Evolutionary conservation across 768 basidiomycete species (phyloP).

Genomic region (Lyophyllum semitale): DNA sequence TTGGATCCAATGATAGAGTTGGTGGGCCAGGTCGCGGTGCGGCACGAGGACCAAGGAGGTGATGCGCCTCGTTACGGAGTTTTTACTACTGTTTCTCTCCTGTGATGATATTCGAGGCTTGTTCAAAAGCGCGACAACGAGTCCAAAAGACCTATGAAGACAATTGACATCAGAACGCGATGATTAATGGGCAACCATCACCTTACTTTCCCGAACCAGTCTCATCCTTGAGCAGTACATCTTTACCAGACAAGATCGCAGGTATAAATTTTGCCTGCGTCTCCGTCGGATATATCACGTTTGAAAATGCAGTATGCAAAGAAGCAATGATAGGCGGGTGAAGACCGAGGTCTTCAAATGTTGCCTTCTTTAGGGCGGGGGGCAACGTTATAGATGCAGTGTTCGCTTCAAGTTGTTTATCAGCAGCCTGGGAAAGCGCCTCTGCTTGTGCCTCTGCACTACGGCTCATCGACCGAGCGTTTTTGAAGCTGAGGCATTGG

Average conservation of each 20-base stretch:
- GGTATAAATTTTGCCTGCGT: constrained; percentile 64
- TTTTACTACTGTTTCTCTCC: constrained; percentile 21
- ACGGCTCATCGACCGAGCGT: constrained; percentile 24
- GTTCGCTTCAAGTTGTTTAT: background rate
- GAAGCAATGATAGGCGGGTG: constrained; percentile 48
- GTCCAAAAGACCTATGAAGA: constrained; percentile 64
- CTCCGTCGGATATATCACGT: constrained; percentile 55
- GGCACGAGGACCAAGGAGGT: constrained; percentile 69
- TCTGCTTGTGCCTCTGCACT: constrained; percentile 23
- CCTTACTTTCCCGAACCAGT: constrained; percentile 84
- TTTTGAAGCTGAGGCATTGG: constrained; percentile 4
- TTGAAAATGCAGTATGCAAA: constrained; percentile 61
- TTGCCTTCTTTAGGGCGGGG: background rate
- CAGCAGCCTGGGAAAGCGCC: background rate
- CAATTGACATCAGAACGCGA: constrained; percentile 1
- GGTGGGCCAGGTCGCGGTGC: constrained; percentile 71
- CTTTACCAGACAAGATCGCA: constrained; percentile 54
- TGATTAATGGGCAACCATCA: constrained; percentile 1
- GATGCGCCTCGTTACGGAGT: constrained; percentile 30
- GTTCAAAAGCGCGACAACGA: constrained; percentile 66
- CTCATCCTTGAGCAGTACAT: constrained; percentile 66
- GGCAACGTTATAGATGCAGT: background rate
- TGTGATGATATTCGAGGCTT: constrained; percentile 40
- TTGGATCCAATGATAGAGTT: constrained; percentile 67
- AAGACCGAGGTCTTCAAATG: constrained; percentile 59